phyloP scores from a whole-genome alignment of 1,284 basidiomycete species.

The Cryptococcus amylolentus region DNA sequence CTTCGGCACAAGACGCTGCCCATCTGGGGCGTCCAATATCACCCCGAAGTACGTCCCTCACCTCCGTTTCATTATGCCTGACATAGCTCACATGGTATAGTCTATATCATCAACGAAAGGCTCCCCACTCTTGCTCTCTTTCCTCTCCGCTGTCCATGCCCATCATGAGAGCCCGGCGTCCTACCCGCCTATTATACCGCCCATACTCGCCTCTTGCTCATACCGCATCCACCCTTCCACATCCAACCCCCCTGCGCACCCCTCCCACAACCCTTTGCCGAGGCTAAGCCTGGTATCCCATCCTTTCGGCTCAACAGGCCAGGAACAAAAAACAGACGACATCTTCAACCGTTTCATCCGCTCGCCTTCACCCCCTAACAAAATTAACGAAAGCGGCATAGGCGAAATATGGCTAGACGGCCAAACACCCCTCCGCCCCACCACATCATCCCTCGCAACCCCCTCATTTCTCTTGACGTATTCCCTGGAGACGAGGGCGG shows the following conservation, averaged over 20 bases:
- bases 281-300: neutral
- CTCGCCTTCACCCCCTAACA: conserved; percentile 6
- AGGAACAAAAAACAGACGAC: conserved; percentile 29
- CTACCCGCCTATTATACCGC: conserved; percentile 31
- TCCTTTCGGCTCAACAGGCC: conserved; percentile 21
- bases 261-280: neutral
- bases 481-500: conserved; percentile 31
- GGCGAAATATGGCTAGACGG: conserved; percentile 56
- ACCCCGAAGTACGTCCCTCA: conserved; percentile 64
- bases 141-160: conserved; percentile 36
- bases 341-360: conserved; percentile 50
- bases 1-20: conserved; percentile 62
- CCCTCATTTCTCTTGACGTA: conserved; percentile 46
- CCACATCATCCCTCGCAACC: conserved; percentile 41
- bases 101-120: conserved; percentile 52
- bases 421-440: conserved; percentile 41
- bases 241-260: conserved; percentile 1
- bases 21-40: conserved; percentile 94
- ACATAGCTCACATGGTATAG: conserved; percentile 21
- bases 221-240: conserved; percentile 29
- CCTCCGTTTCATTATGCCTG: neutral
- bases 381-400: conserved; percentile 28
- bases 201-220: conserved; percentile 36
- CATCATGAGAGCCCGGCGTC: conserved; percentile 24
- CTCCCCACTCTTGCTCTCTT: conserved; percentile 43